Base-by-base conservation (phyloP, 768 basidiomycete species). In the Rhodotorula sphaerocarpa region DNA sequence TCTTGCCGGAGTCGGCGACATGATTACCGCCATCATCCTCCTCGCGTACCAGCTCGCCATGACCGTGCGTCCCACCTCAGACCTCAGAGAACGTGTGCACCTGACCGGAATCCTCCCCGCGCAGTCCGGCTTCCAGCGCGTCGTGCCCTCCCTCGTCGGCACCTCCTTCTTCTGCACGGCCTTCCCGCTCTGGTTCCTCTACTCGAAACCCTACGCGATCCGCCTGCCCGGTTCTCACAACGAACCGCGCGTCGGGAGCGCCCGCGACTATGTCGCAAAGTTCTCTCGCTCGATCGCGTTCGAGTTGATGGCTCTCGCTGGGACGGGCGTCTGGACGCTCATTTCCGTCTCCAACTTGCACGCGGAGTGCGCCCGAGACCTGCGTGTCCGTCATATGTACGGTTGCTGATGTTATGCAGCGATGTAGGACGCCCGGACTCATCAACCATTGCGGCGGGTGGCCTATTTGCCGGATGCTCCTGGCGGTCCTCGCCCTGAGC, bases 121-220 rank as follows among this genome's bases (percentile, higher is more conserved):
- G 5, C 45, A 46, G 45, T 9, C 10, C n/a, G 45, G 10, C 46
- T 65, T 45, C 63, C 59, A 65, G 20, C 46, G 39, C 30, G 58
- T 53, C 27, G 54, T 65, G 9, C 63, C 63, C 20, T 43, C 63
- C 3, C 36, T 65, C 53, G 43, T 59, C 41, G 48, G 30, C 27
- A 56, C 63, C 20, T 59, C 58, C 7, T 59, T 65, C 58, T 50
- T 65, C 41, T 51, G 47, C n/a, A 20, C 50, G 25, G 23, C 28
- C 36, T 46, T 65, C 44, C 63, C 63, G 16, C 20, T 56, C 42
- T 65, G 63, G 63, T 65, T 65, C 58, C 36, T 65, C 54, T 59
- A 50, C 58, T 56, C 54, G 21, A 48, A 50, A 16, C 63, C 63
- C 7, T 65, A 59, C 43, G 34, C 63, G 23, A 65, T 65, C 50